Base-by-base conservation (phyloP, 2,329 filamentous ascomycete genomes). In the Hypoxylon sp. region DNA sequence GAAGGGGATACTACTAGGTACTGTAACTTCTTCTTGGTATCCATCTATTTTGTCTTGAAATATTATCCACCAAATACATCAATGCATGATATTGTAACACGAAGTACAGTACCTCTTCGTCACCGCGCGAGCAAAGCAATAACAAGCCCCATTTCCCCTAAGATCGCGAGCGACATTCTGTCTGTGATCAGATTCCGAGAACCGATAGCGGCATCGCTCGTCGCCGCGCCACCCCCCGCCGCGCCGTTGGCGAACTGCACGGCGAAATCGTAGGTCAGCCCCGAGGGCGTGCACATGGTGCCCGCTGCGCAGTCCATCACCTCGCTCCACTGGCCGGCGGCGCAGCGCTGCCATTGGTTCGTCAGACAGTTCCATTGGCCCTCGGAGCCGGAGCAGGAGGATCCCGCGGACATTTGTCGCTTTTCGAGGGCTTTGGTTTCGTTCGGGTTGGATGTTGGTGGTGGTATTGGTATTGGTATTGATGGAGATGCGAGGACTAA, bases 291-390 rank as follows among this genome's bases (percentile, higher is more conserved):
- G 56, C 78, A 81, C n/a, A 62, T 62, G 2, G 78, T 81, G 4
- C 78, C 77, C 4, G 65, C 63, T 0, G 78, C 71, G 50, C 72
- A 73, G 26, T 71, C 51, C 65, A 79, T 69, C n/a, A 71, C 69
- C 1, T 53, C 65, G 54, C 73, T 78, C 79, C 78, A 82, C 7
- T 50, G 62, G 2, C 78, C 78, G 7, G 69, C 64, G 2, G 75
- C 76, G 60, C 79, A 82, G 19, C 78, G 73, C 65, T 82, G 79
- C 68, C 75, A 82, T 23, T 68, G 71, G 13, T 58, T 67, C 1
- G 69, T 71, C 69, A 81, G 75, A 69, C 79, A 82, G 65, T 81
- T 79, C 79, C 79, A 82, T 54, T 75, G 73, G n/a, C 79, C 78
- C 51, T 82, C 78, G 8, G 68, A 61, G 7, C 62, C 65, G 7